Base-by-base conservation (phyloP, 345 rosid species). In the Physaria fendleri region DNA sequence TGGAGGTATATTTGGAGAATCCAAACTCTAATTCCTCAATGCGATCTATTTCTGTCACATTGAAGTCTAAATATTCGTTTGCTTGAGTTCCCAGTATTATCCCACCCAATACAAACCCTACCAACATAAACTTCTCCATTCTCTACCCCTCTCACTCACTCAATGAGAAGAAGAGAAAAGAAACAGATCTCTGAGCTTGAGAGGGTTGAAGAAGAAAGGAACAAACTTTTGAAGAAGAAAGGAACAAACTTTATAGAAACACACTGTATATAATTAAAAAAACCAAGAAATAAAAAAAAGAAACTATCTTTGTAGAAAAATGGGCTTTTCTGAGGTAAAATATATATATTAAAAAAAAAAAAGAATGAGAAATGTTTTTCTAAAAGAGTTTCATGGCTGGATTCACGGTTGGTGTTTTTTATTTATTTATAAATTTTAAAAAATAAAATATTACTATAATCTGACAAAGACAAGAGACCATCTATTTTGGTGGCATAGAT, bases 21-120 rank as follows among this genome's bases (percentile, higher is more conserved):
- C 80, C 79, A 61, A 28, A 74, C 72, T 60, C 76, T 54, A 47
- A 62, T 66, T 74, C 71, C 51, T 77, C 87, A 53, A 82, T 62
- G 68, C 71, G 67, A 59, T 76, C 72, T 38, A 81, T 16, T 38
- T 81, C 85, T 7, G 88, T 81, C 38, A 73, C 91, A 71, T 87
- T 83, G 41, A 81, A 72, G 58, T 73, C 80, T 28, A 75, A 48
- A 45, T 73, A 72, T 33, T 72, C 85, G 62, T 74, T 51, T 23
- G 76, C 80, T 72, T 71, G 58, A 38, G 65, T 56, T 52, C 72
- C 61, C 10, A 71, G 69, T 50, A 59, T 51, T 34, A 59, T 41
- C 29, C 57, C 76, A 14, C 62, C 28, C 20, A 57, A 76, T 16
- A 25, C 71, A 48, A 70, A 70, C 54, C 35, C 74, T 52, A 71